Evolutionary conservation across 139 green algal species (phyloP).

Genomic region (Cymbomonas tetramitiformis): DNA sequence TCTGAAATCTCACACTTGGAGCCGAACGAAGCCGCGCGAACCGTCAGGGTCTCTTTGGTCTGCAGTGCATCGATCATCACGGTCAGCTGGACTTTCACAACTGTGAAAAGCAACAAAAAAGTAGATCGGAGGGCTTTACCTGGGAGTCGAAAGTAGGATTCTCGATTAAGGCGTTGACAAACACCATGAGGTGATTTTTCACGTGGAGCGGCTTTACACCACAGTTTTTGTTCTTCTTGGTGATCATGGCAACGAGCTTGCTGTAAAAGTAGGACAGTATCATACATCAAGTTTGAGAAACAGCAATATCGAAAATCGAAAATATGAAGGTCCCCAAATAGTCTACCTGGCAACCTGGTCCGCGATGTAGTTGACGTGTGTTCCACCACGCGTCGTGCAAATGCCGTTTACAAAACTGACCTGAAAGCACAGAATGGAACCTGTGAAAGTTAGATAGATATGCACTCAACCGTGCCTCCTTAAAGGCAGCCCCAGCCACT

Average conservation of each 20-base stretch:
- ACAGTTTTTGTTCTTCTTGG: slow-evolving; percentile 87
- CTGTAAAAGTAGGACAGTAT: no score
- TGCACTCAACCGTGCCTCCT: neutral
- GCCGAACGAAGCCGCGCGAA: slow-evolving; percentile 70
- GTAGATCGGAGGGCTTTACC: no score
- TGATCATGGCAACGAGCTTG: slow-evolving; percentile 62
- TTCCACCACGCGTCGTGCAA: slow-evolving; percentile 87
- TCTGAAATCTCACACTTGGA: slow-evolving; percentile 77
- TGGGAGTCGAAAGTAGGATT: slow-evolving; percentile 98
- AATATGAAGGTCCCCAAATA: no score
- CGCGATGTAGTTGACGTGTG: slow-evolving; percentile 81
- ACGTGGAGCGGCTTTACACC: slow-evolving; percentile 85
- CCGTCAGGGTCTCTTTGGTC: slow-evolving; percentile 95
- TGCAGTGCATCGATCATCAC: no score
- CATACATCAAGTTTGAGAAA: no score
- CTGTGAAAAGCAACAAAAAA: no score
- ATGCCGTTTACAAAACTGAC: slow-evolving; percentile 97
- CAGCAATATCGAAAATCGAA: no score
- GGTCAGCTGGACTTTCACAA: no score
- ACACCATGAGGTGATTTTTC: slow-evolving; percentile 95
- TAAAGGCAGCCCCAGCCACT: neutral
- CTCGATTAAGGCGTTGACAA: slow-evolving; percentile 91
- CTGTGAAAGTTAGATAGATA: neutral
- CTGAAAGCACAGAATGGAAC: slow-evolving; percentile 55
- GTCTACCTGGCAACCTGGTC: slow-evolving; percentile 65